Evolutionary conservation across 2,329 filamentous ascomycete species (phyloP), one percentile per base, ranked within the genome.

Genomic region (Didymella pomorum): DNA sequence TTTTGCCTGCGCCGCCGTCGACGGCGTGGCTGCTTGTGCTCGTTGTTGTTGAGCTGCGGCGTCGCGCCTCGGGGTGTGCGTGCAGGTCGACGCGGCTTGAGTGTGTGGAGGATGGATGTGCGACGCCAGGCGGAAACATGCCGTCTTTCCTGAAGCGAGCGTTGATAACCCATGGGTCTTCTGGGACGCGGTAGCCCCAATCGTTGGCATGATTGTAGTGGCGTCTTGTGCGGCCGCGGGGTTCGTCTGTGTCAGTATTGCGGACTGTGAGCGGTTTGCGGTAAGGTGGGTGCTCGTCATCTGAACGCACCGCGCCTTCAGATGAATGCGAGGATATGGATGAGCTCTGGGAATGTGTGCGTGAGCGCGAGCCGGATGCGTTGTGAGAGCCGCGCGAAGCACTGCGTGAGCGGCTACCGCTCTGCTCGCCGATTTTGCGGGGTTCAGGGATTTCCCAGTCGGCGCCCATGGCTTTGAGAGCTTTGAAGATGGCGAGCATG

Each of bases 401-500:
- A 56, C 71, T 75, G 16, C 70, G 68, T 45, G 73, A 76, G 48
- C 67, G 69, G 14, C 71, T 72, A 39, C 69, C 63, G 28, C 71
- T 81, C 75, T 70, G 65, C 10, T 81, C 80, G 21, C 80, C 75
- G 33, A 75, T 64, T 53, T 71, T 72, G 28, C 79, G 75, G 42
- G 74, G 73, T 43, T 65, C 76, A 4, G 83, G 80, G 12, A 85
- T 80, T 67, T 96, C 87, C 89, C 96, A 98, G 48, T 93, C 88
- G 12, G 93, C 95, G 29, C 92, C 93, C 71, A 97, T 88, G 66
- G 93, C 93, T 60, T 88, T 84, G 42, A 99, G 81, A 0, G 95
- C 93, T 75, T 94, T 93, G 82, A 97, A 97, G 55, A 99, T 95
- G 71, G 94, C 97, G 25, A 96, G 82, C 77, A 99, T 90, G 0